A percentile compares a stretch with the other conserved stretches of the same genome.
These are phyloP conservation scores for Aspergillus ellipticus DNA, from an alignment of 495 filamentous ascomycete genomes.

Conservation along the genomic window DNA sequence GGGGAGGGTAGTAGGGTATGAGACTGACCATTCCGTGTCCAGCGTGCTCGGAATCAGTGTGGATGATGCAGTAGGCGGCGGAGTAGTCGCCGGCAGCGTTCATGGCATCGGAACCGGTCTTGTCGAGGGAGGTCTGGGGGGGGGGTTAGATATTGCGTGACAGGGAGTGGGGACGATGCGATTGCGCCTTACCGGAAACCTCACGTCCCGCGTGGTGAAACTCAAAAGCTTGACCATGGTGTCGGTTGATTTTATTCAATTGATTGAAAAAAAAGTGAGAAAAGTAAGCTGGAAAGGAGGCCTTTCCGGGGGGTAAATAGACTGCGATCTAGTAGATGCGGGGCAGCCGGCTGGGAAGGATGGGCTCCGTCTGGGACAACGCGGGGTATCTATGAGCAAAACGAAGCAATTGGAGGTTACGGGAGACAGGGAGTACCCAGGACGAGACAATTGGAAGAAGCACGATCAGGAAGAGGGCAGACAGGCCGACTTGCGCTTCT, in stretches of 20 bases:
- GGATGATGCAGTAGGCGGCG: conserved; percentile 84
- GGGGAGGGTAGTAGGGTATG: not conserved
- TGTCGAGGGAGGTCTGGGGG: conserved; percentile 78
- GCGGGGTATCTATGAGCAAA: not conserved
- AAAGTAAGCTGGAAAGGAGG: not conserved
- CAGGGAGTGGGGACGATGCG: not conserved
- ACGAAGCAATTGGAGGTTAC: not conserved
- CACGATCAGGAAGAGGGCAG: not conserved
- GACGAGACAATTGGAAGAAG: not conserved
- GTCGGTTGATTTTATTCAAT: not conserved
- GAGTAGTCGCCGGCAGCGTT: conserved; percentile 94
- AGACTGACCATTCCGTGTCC: conserved; percentile 82
- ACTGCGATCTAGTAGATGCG: not conserved
- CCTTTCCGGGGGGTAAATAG: not conserved
- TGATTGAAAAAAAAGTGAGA: not conserved
- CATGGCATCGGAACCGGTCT: conserved; percentile 96
- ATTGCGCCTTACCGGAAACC: conserved; percentile 65
- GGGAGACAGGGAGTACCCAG: not conserved
- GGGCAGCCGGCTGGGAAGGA: not conserved
- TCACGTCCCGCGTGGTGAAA: conserved; percentile 77
- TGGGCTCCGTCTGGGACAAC: not conserved
- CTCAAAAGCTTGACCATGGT: conserved; percentile 76
- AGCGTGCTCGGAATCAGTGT: conserved; percentile 66
- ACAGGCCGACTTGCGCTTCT: too few relatives aligned
- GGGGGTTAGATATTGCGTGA: not conserved